A percentile compares a stretch with the other conserved stretches of the same genome.
phyloP scores from a whole-genome alignment of 148 eudicot genomes.

The Vaccinium vitisidaea region DNA sequence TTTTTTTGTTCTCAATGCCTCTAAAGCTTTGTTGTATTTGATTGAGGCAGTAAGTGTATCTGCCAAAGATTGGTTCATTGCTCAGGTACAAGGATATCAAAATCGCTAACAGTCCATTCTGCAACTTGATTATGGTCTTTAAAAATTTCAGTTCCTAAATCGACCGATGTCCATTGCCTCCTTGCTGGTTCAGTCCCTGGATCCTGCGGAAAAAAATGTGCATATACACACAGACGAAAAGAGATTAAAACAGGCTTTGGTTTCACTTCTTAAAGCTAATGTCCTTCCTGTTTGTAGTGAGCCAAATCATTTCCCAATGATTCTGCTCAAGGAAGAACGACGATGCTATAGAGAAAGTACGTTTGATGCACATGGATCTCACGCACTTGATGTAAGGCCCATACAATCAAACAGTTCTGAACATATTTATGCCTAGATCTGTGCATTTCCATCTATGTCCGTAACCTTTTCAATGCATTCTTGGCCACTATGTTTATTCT shows the following conservation, averaged over 20 bases:
- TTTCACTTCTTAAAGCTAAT: neutral
- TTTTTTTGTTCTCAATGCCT: too few relatives aligned
- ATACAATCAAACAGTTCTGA: neutral
- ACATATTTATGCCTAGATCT: neutral
- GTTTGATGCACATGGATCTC: too few relatives aligned
- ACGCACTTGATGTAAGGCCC: neutral
- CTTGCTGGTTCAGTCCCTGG: constrained; percentile 54
- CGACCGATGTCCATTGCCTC: constrained; percentile 52
- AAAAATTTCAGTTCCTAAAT: constrained; percentile 58
- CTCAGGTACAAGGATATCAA: constrained; percentile 45
- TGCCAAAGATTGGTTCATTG: neutral
- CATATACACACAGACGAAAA: neutral
- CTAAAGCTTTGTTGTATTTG: neutral
- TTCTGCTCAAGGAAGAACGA: neutral
- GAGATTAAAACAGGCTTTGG: neutral
- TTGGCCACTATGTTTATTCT: too few relatives aligned
- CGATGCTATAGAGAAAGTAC: neutral
- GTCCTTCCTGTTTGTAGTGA: neutral
- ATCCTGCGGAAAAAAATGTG: constrained; percentile 33
- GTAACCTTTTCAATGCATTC: neutral
- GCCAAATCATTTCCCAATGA: neutral
- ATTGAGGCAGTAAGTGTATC: neutral
- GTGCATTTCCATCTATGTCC: neutral
- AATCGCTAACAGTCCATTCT: constrained; percentile 67
- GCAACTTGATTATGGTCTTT: constrained; percentile 45